A percentile compares a stretch with the other conserved stretches of the same genome.
Evolutionary conservation across 352 stramenopile species (phyloP).

Genomic region (Phytophthora constricta): DNA sequence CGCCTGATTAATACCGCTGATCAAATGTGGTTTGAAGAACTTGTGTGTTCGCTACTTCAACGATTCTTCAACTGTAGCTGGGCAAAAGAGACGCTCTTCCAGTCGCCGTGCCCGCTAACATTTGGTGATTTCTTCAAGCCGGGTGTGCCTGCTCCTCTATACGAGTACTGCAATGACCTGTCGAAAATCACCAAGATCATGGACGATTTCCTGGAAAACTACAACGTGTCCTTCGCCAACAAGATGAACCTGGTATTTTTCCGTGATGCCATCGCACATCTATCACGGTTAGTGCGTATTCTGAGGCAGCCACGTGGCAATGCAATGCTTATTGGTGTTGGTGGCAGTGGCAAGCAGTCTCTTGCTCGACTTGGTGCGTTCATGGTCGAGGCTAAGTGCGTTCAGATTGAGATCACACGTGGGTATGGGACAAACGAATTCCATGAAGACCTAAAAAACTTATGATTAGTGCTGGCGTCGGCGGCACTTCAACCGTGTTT

Average conservation of each 20-base stretch:
- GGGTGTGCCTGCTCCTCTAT: conserved; percentile 73
- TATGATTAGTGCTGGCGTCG: conserved; percentile 93
- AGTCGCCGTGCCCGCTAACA: conserved; percentile 83
- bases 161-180: conserved; percentile 88
- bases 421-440: conserved; percentile 92
- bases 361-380: conserved; percentile 91
- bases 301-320: conserved; percentile 93
- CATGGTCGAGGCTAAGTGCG: conserved; percentile 91
- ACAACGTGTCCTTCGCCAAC: conserved; percentile 94
- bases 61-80: conserved; percentile 83
- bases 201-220: conserved; percentile 94
- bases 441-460: conserved; percentile 95
- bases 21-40: conserved; percentile 92
- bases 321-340: conserved; percentile 96
- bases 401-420: conserved; percentile 93
- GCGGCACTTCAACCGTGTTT: conserved; percentile 84
- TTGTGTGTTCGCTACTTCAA: conserved; percentile 83
- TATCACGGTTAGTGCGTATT: conserved; percentile 90
- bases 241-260: conserved; percentile 98
- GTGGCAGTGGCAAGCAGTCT: conserved; percentile 94
- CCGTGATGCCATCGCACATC: conserved; percentile 91
- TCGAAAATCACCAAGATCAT: conserved; percentile 86
- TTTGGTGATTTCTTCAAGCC: conserved; percentile 95
- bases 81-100: conserved; percentile 87
- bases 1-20: conserved; percentile 90